These are phyloP conservation scores for Combretum micranthum DNA, from an alignment of 345 rosid genomes.

Conservation along the genomic window DNA sequence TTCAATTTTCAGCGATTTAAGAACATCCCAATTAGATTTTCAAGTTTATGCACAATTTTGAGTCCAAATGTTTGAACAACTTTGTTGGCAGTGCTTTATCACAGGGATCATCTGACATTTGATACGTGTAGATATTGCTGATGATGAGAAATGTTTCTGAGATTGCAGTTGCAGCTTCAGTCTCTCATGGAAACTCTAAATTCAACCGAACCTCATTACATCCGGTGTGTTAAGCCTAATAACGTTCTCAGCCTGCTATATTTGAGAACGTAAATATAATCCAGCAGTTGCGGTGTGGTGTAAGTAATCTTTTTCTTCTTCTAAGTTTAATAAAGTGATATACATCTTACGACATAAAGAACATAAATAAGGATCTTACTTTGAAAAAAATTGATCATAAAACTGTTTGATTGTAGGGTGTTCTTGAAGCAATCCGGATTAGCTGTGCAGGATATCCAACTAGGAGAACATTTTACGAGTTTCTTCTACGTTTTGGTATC, in stretches of 20 bases:
- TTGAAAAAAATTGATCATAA: background rate
- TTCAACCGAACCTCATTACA: constrained; percentile 97
- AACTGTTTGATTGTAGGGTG: constrained; percentile 51
- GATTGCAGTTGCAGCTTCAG: constrained; percentile 89
- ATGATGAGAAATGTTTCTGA: constrained; percentile 10
- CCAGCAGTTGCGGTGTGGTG: constrained; percentile 98
- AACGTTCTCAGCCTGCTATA: constrained; percentile 90
- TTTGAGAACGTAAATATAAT: constrained; percentile 90
- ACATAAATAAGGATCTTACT: background rate
- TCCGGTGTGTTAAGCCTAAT: constrained; percentile 99
- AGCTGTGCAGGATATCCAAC: constrained; percentile 99
- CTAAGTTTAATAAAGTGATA: background rate
- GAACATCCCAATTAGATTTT: too few relatives aligned
- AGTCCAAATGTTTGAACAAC: too few relatives aligned
- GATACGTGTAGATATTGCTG: too few relatives aligned
- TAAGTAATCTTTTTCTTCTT: constrained; percentile 40
- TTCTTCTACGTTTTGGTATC: constrained; percentile 93
- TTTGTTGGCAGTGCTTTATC: too few relatives aligned
- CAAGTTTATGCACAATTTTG: too few relatives aligned
- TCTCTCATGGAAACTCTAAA: constrained; percentile 94
- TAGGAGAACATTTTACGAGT: constrained; percentile 87
- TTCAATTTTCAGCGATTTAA: too few relatives aligned
- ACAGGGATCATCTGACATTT: too few relatives aligned
- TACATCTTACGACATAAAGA: too few relatives aligned
- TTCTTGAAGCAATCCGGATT: constrained; percentile 97